These are phyloP conservation scores for Musa acuminata DNA, from an alignment of 176 grass and related monocot species.

Conservation along the genomic window DNA sequence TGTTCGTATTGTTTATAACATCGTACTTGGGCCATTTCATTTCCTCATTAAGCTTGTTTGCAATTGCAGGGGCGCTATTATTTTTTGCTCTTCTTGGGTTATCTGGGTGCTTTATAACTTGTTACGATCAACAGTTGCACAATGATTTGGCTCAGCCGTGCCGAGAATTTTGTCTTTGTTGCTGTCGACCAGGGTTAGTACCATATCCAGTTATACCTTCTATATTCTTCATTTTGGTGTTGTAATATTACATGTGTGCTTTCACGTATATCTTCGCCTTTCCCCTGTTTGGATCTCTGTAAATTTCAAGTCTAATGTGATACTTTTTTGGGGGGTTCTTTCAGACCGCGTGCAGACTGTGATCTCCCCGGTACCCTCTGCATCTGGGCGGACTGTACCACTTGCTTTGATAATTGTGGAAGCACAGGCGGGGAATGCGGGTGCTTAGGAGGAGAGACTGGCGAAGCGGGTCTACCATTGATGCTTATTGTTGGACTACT, in stretches of 20 bases:
- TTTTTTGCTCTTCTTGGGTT: constrained; percentile 93
- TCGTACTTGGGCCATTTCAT: background rate
- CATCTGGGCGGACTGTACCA: constrained; percentile 90
- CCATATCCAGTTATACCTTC: background rate
- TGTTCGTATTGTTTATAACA: background rate
- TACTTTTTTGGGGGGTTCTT: constrained; percentile 6
- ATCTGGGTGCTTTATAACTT: constrained; percentile 96
- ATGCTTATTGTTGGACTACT: constrained; percentile 81
- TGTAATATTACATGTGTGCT: too few species aligned
- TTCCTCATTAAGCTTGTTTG: background rate
- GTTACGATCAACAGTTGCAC: constrained; percentile 79
- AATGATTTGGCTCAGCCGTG: constrained; percentile 95
- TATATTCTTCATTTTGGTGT: too few species aligned
- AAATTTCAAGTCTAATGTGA: constrained; percentile 3
- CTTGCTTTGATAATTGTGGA: constrained; percentile 82
- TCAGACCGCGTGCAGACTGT: constrained; percentile 84
- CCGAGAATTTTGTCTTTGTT: constrained; percentile 92
- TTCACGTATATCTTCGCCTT: background rate
- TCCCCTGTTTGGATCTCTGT: background rate
- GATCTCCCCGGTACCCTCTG: constrained; percentile 82
- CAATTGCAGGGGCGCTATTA: constrained; percentile 60
- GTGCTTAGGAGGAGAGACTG: constrained; percentile 65
- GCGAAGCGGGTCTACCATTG: constrained; percentile 69
- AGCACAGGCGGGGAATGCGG: constrained; percentile 74
- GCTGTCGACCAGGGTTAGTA: constrained; percentile 87